Base-by-base conservation (phyloP, 352 stramenopile genomes). In the Pythium biforme region DNA sequence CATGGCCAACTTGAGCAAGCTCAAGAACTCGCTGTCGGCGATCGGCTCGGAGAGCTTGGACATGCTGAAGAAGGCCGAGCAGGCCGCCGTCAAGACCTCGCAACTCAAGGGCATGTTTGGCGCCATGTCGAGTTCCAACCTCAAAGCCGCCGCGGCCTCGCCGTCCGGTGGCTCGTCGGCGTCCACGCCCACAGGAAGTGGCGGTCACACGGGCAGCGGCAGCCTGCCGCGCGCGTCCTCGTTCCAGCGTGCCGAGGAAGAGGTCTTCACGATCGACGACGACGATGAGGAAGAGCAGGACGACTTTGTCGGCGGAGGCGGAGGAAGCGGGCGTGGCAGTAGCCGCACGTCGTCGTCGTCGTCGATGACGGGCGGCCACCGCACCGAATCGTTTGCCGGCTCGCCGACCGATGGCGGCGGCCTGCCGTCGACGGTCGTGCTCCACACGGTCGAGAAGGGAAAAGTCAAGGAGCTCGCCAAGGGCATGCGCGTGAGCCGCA, bases 221-320 rank as follows among this genome's bases (percentile, higher is more conserved):
- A 33, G n/a, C 45, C 33, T 55, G n/a, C 51, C 73, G 6, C 69
- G 72, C 8, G 59, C 66, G 23, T 53, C 50, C 0, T 89, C 78
- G 43, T 88, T 85, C 59, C 74, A 85, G 47, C 68, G 71, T 31
- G 78, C 78, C 3, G 79, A 83, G n/a, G 84, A 93, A 23, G 84
- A 90, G 31, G 83, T 93, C 39, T 93, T 93, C 57, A 88, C 82
- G 15, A 93, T 93, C 56, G 84, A 93, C 67, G 84, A 92, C 45
- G 81, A 88, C 23, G 81, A 90, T 6, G 81, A 92, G 17, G 77
- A 90, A 23, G 83, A 83, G 60, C 70, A 89, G 29, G 78, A 86
- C 40, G 75, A 82, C 45, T 78, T 75, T 60, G 66, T 81, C n/a
- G 70, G 71, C 15, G 63, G 73, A 8, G 37, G 49, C 19, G 27